Evolutionary conservation across 345 rosid genomes (phyloP), one percentile per base, ranked within the genome.

Genomic region (Brassica incana): DNA sequence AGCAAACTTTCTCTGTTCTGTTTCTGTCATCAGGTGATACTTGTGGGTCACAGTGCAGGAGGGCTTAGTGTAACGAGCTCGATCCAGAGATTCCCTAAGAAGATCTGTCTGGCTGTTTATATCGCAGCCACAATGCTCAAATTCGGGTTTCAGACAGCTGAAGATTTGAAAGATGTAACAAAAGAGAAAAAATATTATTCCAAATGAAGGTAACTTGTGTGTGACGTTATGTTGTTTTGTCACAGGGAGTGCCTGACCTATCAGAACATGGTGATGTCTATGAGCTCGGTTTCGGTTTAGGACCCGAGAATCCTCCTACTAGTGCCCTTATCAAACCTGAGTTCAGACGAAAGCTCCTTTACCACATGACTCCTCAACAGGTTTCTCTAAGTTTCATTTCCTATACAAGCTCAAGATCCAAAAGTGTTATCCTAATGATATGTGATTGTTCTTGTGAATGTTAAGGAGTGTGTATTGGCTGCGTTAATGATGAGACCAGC

Each of bases 11-110:
- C 14, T 48, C 38, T 73, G 71, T 66, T 70, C 32, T 74, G 58
- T 54, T 65, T 70, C 40, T 43, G 10, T 67, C 70, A 25, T 7
- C 78, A 94, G 98, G 98, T 94, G 61, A 84, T 94, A 77, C 75
- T 94, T 79, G 97, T 92, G 10, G 98, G 97, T 1, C 98, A 94
- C 65, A 94, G 98, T 72, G 97, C 98, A 2, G 98, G 97, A 70
- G 98, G 98, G 48, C 85, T 94, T 43, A 90, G 90, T 71, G 73
- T 94, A 50, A 94, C 97, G 2, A 85, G 85, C 64, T 92, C 90
- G 33, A 85, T 82, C 69, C 86, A 85, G 52, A 85, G 74, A 74
- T 92, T 89, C 36, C 77, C 88, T 16, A 78, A 84, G 66, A 92
- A 90, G 85, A 88, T 94, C 61, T 73, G 76, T n/a, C 77, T 85